Evolutionary conservation across 768 basidiomycete species (phyloP).

Genomic region (Hygrophoropsis aurantiaca): DNA sequence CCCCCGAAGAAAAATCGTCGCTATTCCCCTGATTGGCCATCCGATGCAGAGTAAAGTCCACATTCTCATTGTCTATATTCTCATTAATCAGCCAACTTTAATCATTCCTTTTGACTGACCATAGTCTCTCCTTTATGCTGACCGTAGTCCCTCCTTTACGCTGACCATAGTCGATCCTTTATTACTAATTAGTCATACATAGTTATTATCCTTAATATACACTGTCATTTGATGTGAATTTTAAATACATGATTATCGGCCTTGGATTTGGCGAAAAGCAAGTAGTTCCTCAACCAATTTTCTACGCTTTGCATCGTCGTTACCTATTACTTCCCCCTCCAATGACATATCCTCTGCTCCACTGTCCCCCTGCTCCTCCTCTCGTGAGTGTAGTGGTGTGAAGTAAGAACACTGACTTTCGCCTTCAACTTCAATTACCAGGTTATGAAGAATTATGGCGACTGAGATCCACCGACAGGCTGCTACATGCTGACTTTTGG

Average conservation of each 20-base stretch:
- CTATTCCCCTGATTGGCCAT: slow-evolving; percentile 7
- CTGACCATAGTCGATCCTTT: no score
- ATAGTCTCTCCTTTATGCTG: no score
- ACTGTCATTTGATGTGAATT: no score
- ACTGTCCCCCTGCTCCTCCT: slow-evolving; percentile 2
- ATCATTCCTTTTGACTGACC: no score
- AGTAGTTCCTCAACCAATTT: slow-evolving; percentile 4
- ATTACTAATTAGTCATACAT: no score
- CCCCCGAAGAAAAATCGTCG: neutral
- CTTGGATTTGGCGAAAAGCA: slow-evolving; percentile 6
- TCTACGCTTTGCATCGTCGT: neutral
- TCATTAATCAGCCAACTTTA: no score
- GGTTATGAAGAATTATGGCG: slow-evolving; percentile 35
- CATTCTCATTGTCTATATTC: no score
- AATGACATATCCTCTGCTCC: neutral
- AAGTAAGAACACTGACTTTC: slow-evolving; percentile 1
- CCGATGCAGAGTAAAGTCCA: no score
- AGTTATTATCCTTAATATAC: no score
- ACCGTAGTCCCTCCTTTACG: no score
- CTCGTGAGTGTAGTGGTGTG: neutral
- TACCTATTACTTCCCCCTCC: neutral
- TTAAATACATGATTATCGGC: no score
- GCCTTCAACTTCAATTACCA: slow-evolving; percentile 35
- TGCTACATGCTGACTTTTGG: slow-evolving; percentile 22
- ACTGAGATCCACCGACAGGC: slow-evolving; percentile 31